A percentile compares a stretch with the other conserved stretches of the same genome.
Conservation (phyloP, 2,329 filamentous ascomycete species). For the Herpotrichia juniperi region DNA sequence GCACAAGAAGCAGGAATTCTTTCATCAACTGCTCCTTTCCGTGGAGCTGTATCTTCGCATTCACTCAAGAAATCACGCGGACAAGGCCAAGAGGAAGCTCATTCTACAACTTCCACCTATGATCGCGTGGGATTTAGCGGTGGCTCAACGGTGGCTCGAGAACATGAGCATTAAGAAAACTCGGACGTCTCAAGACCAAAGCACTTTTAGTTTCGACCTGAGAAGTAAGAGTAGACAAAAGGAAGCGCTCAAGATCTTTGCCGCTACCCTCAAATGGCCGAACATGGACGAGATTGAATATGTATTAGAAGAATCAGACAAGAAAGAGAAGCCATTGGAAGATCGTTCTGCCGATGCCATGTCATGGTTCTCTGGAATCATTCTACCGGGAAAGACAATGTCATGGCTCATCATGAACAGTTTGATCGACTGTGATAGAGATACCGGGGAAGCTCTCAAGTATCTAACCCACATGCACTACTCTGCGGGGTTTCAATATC, state of each 20-base stretch:
- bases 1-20: slow-evolving; percentile 68
- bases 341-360: slow-evolving; percentile 74
- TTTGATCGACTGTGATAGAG: slow-evolving; percentile 75
- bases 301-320: slow-evolving; percentile 65
- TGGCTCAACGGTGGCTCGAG: slow-evolving; percentile 75
- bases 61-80: slow-evolving; percentile 65
- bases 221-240: slow-evolving; percentile 71
- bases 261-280: slow-evolving; percentile 77
- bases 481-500: slow-evolving; percentile 77
- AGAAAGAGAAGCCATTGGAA: slow-evolving; percentile 53
- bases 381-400: slow-evolving; percentile 72
- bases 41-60: slow-evolving; percentile 75
- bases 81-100: slow-evolving; percentile 68
- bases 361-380: slow-evolving; percentile 77
- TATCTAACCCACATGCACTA: slow-evolving; percentile 72
- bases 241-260: slow-evolving; percentile 71
- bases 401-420: slow-evolving; percentile 81
- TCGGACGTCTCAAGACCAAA: slow-evolving; percentile 51
- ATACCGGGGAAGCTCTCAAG: slow-evolving; percentile 68
- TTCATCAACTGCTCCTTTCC: slow-evolving; percentile 77
- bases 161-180: slow-evolving; percentile 70
- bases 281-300: slow-evolving; percentile 70
- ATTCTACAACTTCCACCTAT: slow-evolving; percentile 70
- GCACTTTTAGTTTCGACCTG: slow-evolving; percentile 65
- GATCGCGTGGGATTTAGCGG: slow-evolving; percentile 74